Conservation (phyloP, 495 filamentous ascomycete genomes). For the Xylaria longipes region DNA sequence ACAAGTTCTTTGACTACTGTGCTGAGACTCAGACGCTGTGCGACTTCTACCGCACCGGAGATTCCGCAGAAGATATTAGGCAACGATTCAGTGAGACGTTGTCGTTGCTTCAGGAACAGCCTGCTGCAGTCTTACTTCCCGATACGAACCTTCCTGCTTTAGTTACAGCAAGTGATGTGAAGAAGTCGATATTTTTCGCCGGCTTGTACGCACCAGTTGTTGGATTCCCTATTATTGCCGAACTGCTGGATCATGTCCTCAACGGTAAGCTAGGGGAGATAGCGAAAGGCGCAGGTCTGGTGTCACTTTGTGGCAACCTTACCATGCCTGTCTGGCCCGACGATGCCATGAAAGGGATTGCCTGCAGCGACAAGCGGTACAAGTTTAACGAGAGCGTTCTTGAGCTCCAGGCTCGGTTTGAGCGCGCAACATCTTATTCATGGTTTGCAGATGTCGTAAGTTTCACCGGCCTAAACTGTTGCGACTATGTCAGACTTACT, state of each 20-base stretch:
- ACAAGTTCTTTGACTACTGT: constrained; percentile 49
- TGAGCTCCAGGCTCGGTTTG: constrained; percentile 43
- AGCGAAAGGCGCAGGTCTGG: constrained; percentile 16
- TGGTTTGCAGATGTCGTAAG: constrained; percentile 52
- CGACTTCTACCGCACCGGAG: constrained; percentile 42
- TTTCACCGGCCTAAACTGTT: background rate
- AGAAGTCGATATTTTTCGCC: constrained; percentile 40
- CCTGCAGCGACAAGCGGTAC: constrained; percentile 54
- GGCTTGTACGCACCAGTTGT: constrained; percentile 44
- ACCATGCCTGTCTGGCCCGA: constrained; percentile 55
- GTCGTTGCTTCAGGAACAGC: constrained; percentile 47
- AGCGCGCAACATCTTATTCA: constrained; percentile 44
- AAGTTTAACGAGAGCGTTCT: constrained; percentile 50
- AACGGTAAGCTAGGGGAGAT: constrained; percentile 5
- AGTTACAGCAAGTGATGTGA: constrained; percentile 42
- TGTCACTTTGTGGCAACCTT: constrained; percentile 41
- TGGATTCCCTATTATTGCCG: constrained; percentile 42
- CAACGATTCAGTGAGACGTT: constrained; percentile 50
- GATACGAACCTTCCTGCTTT: constrained; percentile 42
- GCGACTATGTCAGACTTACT: constrained; percentile 3
- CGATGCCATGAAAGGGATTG: constrained; percentile 51
- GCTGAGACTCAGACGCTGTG: constrained; percentile 41
- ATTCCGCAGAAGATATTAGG: constrained; percentile 50
- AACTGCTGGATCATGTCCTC: constrained; percentile 15
- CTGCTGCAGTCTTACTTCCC: constrained; percentile 53